Evolutionary conservation across 116 monocot genomes (phyloP).

Genomic region (Phalaenopsis hybrid): DNA sequence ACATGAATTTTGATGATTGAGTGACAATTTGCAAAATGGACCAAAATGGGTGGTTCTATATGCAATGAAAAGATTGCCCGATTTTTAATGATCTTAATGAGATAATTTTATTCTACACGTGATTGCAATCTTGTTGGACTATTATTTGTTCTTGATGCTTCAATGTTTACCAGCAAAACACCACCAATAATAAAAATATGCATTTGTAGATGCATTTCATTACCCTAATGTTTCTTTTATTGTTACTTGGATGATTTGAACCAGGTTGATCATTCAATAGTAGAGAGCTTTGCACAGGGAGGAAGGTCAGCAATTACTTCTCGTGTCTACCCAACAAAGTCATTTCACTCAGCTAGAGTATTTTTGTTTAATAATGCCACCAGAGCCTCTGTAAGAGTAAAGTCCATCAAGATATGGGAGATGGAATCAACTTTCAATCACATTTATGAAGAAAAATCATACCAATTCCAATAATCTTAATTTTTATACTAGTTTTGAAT

Average conservation of each 20-base stretch:
- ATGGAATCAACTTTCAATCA: conserved; percentile 28
- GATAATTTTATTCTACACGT: no score
- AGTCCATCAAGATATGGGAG: conserved; percentile 30
- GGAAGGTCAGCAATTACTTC: conserved; percentile 36
- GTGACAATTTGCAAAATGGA: no score
- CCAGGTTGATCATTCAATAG: conserved; percentile 52
- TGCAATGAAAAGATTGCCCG: no score
- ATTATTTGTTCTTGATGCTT: no score
- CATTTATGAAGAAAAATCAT: neutral
- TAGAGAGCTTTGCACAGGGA: conserved; percentile 45
- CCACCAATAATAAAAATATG: no score
- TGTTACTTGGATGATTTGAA: neutral
- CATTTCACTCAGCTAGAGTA: conserved; percentile 20
- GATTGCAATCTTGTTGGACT: no score
- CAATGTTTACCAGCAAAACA: no score
- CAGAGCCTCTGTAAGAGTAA: conserved; percentile 14
- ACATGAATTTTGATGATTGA: no score
- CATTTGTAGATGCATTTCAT: no score
- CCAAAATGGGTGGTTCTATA: no score
- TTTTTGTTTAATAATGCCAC: conserved; percentile 54
- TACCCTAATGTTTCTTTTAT: no score
- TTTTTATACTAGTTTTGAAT: neutral
- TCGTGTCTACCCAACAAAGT: conserved; percentile 38
- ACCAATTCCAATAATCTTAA: neutral
- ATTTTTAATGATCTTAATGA: no score